Evolutionary conservation across 2,329 filamentous ascomycete genomes (phyloP).

Genomic region (Alternaria consortialis): DNA sequence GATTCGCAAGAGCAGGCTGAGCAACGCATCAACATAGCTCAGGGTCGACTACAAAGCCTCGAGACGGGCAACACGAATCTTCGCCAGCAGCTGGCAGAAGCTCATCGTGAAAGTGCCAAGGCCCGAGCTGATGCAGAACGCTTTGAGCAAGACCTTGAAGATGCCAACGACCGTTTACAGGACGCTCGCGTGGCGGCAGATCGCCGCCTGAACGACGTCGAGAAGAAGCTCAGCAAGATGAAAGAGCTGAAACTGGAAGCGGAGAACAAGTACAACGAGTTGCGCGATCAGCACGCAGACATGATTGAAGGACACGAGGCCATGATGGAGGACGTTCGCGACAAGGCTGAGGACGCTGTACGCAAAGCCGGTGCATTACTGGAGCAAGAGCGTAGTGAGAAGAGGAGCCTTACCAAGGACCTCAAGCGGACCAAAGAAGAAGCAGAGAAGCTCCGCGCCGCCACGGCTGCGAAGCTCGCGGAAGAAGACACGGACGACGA

Average conservation of each 20-base stretch:
- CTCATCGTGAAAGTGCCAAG: conserved; percentile 38
- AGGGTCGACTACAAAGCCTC: conserved; percentile 43
- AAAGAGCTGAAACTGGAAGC: conserved; percentile 39
- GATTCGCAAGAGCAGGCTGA: conserved; percentile 39
- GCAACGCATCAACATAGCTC: conserved; percentile 34
- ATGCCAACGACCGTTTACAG: conserved; percentile 36
- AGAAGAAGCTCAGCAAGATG: conserved; percentile 41
- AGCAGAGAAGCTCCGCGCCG: conserved; percentile 29
- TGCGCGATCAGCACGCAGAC: conserved; percentile 39
- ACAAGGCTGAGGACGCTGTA: conserved; percentile 49
- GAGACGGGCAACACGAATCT: conserved; percentile 37
- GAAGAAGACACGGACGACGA: conserved; percentile 29
- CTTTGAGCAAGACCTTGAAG: conserved; percentile 36
- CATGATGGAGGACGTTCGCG: conserved; percentile 40
- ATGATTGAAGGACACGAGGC: conserved; percentile 38
- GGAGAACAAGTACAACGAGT: conserved; percentile 36
- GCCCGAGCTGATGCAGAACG: conserved; percentile 37
- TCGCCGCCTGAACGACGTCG: conserved; percentile 38
- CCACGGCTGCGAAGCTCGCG: conserved; percentile 15
- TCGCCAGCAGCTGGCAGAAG: conserved; percentile 46
- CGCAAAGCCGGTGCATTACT: conserved; percentile 45
- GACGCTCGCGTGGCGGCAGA: conserved; percentile 40
- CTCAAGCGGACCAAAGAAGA: conserved; percentile 35
- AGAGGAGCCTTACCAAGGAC: conserved; percentile 38
- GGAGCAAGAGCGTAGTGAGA: conserved; percentile 46